Evolutionary conservation across 352 stramenopile genomes (phyloP), one percentile per base, ranked within the genome.

Genomic region (Phytophthora vignae): DNA sequence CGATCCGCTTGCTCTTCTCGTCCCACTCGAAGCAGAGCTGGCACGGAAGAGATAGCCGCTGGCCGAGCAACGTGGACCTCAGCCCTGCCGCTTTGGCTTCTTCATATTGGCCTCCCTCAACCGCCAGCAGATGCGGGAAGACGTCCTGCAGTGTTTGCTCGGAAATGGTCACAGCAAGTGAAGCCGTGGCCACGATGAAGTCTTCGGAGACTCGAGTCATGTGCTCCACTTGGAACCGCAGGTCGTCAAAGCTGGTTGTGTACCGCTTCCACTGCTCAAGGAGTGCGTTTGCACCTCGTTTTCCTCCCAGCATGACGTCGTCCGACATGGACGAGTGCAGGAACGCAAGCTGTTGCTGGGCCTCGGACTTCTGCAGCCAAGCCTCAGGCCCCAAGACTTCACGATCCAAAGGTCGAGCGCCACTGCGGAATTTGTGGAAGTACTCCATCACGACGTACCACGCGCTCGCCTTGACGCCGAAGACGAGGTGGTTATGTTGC

Each of bases 151-250:
- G 11, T 1, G 72, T 76, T 11, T 40, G 29, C 6, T 64, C 44
- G 0, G 61, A 61, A 19, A 79, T 49, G 14, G 53, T 71, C 21
- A 76, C 48, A 11, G 57, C 58, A 29, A 79, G 31, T 7, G 40
- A 57, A 0, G 55, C 57, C 1, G 42, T 60, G 21, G 67, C 67
- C 4, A 29, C 1, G 19, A 75, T 64, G 17, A 67, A 69, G 14
- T 59, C 42, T 22, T 62, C 52, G 9, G 61, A 76, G 33, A 59
- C 10, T 56, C 54, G 57, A 4, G 33, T 46, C 42, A 83, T 76
- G 17, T 59, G 17, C 8, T 78, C 58, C 21, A 78, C 46, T 25
- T 78, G 64, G 53, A 81, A 74, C 31, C 70, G 74, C 4, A 87
- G 64, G 42, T 76, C 73, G 10, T 75, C 64, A 25, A 79, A 78